Conservation (phyloP, 1,139 yeast genomes). For the Geotrichum fermentans region DNA sequence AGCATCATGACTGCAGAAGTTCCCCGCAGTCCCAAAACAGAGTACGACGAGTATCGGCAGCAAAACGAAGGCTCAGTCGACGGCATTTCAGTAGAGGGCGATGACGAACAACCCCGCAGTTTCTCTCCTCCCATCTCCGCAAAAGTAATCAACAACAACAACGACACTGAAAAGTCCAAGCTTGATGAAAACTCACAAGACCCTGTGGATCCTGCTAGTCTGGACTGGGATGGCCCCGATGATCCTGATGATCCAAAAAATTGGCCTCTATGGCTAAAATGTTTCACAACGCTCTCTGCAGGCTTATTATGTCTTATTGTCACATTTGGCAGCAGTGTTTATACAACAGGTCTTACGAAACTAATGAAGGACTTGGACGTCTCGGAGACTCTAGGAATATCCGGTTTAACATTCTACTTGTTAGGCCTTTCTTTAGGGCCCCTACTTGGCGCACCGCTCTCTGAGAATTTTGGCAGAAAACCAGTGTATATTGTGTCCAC, state of each 20-base stretch:
- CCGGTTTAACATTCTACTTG: slow-evolving; percentile 54
- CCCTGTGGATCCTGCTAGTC: slow-evolving; percentile 12
- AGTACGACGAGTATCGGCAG: too few species aligned
- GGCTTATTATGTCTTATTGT: slow-evolving; percentile 41
- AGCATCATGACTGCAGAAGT: too few species aligned
- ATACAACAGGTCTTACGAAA: slow-evolving; percentile 45
- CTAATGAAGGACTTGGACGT: slow-evolving; percentile 45
- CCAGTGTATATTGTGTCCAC: slow-evolving; percentile 62
- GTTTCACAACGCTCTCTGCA: slow-evolving; percentile 39
- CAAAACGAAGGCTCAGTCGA: too few species aligned
- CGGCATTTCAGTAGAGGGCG: too few species aligned
- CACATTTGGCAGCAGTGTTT: slow-evolving; percentile 43
- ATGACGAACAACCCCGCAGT: not conserved
- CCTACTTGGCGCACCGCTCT: slow-evolving; percentile 47
- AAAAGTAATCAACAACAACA: not conserved
- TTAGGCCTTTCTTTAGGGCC: slow-evolving; percentile 53
- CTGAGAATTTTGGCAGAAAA: slow-evolving; percentile 50
- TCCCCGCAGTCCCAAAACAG: too few species aligned
- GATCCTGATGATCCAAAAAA: slow-evolving; percentile 26
- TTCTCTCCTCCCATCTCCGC: not conserved
- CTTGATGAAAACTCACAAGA: not conserved
- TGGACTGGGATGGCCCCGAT: slow-evolving; percentile 28
- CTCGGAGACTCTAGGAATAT: slow-evolving; percentile 55
- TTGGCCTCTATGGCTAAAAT: slow-evolving; percentile 40
- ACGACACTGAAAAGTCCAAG: not conserved